These are phyloP conservation scores for Sugiyamaella grinbergsii DNA, from an alignment of 1,139 yeast species.

Conservation along the genomic window DNA sequence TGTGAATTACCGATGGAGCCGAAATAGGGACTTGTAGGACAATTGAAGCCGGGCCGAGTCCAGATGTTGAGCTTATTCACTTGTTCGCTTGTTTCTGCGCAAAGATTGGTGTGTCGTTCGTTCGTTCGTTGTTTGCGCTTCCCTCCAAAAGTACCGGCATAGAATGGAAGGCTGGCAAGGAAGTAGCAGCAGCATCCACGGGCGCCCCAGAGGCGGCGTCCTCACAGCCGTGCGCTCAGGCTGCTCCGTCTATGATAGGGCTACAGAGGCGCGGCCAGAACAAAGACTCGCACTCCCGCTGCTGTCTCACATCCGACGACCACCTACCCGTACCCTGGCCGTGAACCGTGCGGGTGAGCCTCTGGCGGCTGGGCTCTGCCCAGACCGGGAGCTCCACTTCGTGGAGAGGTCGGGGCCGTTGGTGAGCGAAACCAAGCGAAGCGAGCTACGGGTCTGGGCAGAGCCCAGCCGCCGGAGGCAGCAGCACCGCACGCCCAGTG, in stretches of 20 bases:
- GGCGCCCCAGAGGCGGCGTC: no score
- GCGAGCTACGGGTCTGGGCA: conserved; percentile 12
- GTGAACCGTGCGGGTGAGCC: neutral
- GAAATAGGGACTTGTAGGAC: no score
- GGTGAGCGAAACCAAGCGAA: conserved; percentile 2
- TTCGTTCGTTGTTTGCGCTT: neutral
- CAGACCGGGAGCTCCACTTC: conserved; percentile 5
- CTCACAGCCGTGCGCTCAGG: neutral
- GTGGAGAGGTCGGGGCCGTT: no score
- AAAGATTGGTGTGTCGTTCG: no score
- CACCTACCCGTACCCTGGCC: neutral
- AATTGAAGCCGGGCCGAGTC: no score
- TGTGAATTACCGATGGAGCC: no score
- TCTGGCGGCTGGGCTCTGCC: conserved; percentile 4
- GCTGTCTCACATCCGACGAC: no score
- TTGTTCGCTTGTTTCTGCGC: neutral
- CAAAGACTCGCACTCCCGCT: no score
- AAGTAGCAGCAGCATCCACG: no score
- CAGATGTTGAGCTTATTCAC: no score
- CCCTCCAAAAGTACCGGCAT: no score
- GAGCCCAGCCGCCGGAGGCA: conserved; percentile 18
- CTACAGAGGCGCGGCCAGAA: neutral
- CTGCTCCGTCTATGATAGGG: neutral
- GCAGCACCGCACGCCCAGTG: conserved; percentile 4
- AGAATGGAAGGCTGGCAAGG: no score